A percentile compares a stretch with the other conserved stretches of the same genome.
phyloP scores from a whole-genome alignment of 2,329 filamentous ascomycete species.

The Exophiala sideris region DNA sequence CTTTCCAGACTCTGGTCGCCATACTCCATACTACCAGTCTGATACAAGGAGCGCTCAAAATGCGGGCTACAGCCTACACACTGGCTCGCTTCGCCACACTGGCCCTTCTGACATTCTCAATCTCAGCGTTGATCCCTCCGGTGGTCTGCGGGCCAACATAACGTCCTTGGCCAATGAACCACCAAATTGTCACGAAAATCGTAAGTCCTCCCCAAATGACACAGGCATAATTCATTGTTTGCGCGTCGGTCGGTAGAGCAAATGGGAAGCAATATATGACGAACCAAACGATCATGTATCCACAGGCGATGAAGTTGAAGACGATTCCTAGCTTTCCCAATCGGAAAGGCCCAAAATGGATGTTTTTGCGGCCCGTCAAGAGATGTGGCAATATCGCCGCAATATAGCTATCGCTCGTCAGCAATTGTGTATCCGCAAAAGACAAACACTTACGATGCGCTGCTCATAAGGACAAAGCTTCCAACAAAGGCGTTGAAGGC shows the following conservation, averaged over 20 bases:
- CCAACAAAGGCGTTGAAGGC: conserved; percentile 58
- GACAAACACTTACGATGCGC: conserved; percentile 39
- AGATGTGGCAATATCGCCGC: conserved; percentile 52
- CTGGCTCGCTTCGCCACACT: conserved; percentile 15
- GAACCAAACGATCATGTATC: conserved; percentile 55
- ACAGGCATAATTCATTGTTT: conserved; percentile 54
- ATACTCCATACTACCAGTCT: no score
- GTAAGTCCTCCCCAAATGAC: conserved; percentile 53
- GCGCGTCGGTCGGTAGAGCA: conserved; percentile 43
- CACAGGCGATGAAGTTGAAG: conserved; percentile 50
- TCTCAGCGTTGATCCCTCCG: conserved; percentile 9
- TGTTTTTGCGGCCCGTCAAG: conserved; percentile 49
- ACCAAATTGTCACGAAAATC: conserved; percentile 49
- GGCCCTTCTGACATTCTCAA: conserved; percentile 15
- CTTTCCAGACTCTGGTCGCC: no score
- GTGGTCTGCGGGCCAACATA: conserved; percentile 15
- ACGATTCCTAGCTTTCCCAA: conserved; percentile 50
- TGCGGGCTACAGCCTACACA: neutral
- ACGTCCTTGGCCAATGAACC: conserved; percentile 17
- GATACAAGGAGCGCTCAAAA: no score
- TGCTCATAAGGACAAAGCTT: conserved; percentile 57
- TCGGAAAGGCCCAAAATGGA: conserved; percentile 53
- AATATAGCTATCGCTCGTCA: conserved; percentile 39
- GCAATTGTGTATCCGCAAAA: neutral
- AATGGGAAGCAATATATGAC: conserved; percentile 61